Conservation (phyloP, 1,284 basidiomycete genomes). For the Mycena citricolor region DNA sequence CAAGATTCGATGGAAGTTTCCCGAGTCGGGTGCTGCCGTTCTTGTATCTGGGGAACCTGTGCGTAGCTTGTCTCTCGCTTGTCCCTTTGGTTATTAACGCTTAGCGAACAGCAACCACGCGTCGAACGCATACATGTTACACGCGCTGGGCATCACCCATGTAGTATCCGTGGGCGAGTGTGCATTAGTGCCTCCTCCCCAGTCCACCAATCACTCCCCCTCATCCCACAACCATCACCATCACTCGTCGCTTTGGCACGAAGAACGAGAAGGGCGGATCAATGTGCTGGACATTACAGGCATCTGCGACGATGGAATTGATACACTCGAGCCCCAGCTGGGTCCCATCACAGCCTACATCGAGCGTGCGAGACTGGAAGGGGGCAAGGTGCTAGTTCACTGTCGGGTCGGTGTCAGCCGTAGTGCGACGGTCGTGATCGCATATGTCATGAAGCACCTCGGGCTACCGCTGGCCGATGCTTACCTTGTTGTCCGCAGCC, state of each 20-base stretch:
- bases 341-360: slow-evolving; percentile 92
- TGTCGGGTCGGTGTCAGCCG: slow-evolving; percentile 94
- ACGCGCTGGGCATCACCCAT: slow-evolving; percentile 94
- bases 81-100: slow-evolving; percentile 2
- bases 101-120: slow-evolving; percentile 94
- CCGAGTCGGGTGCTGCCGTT: slow-evolving; percentile 92
- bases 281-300: slow-evolving; percentile 88
- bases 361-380: slow-evolving; percentile 76
- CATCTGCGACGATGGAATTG: slow-evolving; percentile 94
- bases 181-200: slow-evolving; percentile 72
- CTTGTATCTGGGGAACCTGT: slow-evolving; percentile 95
- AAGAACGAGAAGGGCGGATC: slow-evolving; percentile 84
- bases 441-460: slow-evolving; percentile 96
- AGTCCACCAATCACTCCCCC: slow-evolving; percentile 35
- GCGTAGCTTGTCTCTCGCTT: slow-evolving; percentile 38
- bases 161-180: slow-evolving; percentile 97
- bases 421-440: slow-evolving; percentile 93
- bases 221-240: slow-evolving; percentile 47
- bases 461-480: slow-evolving; percentile 86
- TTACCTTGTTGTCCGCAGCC: slow-evolving; percentile 86
- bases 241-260: slow-evolving; percentile 81
- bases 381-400: slow-evolving; percentile 92
- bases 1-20: slow-evolving; percentile 92
- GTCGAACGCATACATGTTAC: slow-evolving; percentile 92
- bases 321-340: slow-evolving; percentile 87